Evolutionary conservation across 2,329 filamentous ascomycete species (phyloP), one percentile per base, ranked within the genome.

Genomic region (Apiospora koreana): DNA sequence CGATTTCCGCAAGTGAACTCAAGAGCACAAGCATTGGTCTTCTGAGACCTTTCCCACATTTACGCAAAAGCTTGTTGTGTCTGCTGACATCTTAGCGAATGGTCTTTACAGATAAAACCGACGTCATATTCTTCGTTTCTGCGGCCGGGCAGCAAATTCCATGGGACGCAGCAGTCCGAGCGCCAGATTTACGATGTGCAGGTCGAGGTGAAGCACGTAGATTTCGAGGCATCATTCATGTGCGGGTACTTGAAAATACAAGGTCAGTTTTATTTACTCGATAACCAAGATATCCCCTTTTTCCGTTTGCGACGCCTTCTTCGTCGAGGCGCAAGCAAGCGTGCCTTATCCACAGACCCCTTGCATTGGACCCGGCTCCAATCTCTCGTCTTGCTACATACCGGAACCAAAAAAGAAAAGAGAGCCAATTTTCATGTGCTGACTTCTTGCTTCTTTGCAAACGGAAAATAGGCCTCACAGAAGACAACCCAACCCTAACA

Each of bases 191-290:
- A 99, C 80, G 94, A 97, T 73, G 96, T 99, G 0, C 93, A 98
- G 77, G 96, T 99, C 2, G 95, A 98, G 79, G 94, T 99, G 75
- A 97, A 98, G 82, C 92, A 98, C 82, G 94, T 98, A 62, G 94
- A 98, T 79, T 92, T 98, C 87, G 89, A 91, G 69, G 94, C 98
- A 80, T 98, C 95, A 7, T 98, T 95, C 77, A 86, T 99, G 8
- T 98, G 95, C 79, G 96, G 96, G 66, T 98, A 98, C 81, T 85
- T 99, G 74, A 93, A 93, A 75, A 99, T 99, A 74, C 93, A 98
- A 91, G 95, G 95, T 95, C 77, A 71, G 84, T 74, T 66, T 23
- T 3, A 35, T 43, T 14, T 31, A 16, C 21, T 28, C n/a, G 41
- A 25, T n/a, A 25, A 42, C 3, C 62, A 65, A 38, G 3, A 25